A percentile compares a stretch with the other conserved stretches of the same genome.
Conservation (phyloP, 805 yeast species). For the Yarrowia keelungensis region DNA sequence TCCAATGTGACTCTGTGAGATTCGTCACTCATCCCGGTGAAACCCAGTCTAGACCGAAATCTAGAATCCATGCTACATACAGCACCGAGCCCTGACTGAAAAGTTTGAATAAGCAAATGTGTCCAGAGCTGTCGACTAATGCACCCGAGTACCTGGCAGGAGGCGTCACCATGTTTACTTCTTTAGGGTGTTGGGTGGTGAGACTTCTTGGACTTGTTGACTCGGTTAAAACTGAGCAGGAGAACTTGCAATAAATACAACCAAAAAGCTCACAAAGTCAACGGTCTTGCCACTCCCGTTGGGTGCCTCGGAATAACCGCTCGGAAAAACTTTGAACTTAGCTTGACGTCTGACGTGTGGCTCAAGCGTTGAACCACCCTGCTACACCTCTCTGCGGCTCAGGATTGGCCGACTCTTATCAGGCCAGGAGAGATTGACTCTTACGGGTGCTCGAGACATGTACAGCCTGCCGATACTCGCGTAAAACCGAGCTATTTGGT, state of each 20-base stretch:
- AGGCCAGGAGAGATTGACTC: neutral
- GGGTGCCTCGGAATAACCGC: conserved; percentile 6
- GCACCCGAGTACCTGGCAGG: conserved; percentile 32
- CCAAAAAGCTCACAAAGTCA: no score
- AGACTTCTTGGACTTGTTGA: no score
- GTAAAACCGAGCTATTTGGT: conserved; percentile 1
- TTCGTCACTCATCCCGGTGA: no score
- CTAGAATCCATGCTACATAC: conserved; percentile 22
- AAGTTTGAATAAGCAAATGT: neutral
- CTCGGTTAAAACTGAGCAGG: no score
- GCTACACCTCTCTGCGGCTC: conserved; percentile 14
- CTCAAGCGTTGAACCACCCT: neutral
- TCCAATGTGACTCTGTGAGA: neutral
- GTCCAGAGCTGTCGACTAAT: neutral
- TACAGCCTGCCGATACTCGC: neutral
- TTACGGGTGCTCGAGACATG: conserved; percentile 1
- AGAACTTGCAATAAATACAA: no score
- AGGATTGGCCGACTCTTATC: conserved; percentile 22
- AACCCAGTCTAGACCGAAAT: conserved; percentile 22
- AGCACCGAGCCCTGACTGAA: neutral
- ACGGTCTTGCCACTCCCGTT: no score
- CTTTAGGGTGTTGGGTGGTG: no score
- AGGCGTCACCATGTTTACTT: neutral
- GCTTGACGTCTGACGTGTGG: conserved; percentile 10
- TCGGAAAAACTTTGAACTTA: conserved; percentile 32